phyloP scores from a whole-genome alignment of 1,284 basidiomycete species.

The Trichosporon asahii region DNA sequence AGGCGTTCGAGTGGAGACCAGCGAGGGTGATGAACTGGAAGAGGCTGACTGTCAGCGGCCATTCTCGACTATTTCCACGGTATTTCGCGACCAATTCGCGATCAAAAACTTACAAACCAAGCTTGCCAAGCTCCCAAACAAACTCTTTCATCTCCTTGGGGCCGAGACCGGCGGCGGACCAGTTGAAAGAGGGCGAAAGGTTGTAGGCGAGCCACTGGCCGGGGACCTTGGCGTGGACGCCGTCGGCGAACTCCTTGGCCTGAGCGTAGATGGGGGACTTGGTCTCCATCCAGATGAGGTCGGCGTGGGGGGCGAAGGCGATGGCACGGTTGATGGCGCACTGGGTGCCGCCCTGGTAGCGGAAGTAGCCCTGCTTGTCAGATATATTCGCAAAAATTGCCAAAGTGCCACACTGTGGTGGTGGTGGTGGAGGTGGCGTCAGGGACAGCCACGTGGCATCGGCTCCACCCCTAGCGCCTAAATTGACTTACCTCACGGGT shows the following conservation, averaged over 20 bases:
- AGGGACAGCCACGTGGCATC: constrained; percentile 16
- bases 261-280: constrained; percentile 92
- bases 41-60: constrained; percentile 19
- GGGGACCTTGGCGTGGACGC: constrained; percentile 75
- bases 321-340: constrained; percentile 89
- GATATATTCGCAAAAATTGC: not conserved
- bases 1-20: constrained; percentile 94
- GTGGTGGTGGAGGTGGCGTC: not conserved
- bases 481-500: constrained; percentile 65
- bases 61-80: too few relatives aligned
- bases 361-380: constrained; percentile 70
- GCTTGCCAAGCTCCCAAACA: constrained; percentile 69
- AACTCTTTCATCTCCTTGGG: constrained; percentile 82
- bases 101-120: constrained; percentile 39
- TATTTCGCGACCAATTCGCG: too few relatives aligned
- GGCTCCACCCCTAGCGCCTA: not conserved
- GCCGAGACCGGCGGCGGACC: constrained; percentile 77
- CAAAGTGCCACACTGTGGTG: not conserved
- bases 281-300: constrained; percentile 96
- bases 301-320: constrained; percentile 90
- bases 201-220: constrained; percentile 95
- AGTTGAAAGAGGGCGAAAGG: constrained; percentile 85
- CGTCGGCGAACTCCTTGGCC: constrained; percentile 86
- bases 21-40: constrained; percentile 99
- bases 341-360: constrained; percentile 93